Percentiles rank a stretch among this genome's conserved stretches.
phyloP scores from a whole-genome alignment of 1,284 basidiomycete genomes.

The Irpex sp. region DNA sequence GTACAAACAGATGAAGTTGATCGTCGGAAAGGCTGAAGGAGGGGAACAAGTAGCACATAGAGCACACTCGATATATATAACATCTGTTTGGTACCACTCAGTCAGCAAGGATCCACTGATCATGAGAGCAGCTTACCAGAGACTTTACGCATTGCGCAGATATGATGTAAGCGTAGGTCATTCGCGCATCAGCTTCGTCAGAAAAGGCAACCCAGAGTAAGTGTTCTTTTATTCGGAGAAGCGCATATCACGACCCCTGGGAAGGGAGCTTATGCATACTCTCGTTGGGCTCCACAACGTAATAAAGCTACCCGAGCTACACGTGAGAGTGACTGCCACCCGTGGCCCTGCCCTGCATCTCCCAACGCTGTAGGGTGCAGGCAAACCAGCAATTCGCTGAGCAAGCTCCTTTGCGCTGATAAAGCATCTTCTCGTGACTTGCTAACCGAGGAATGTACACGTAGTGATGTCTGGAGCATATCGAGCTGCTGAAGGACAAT shows the following conservation, averaged over 20 bases:
- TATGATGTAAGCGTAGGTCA: background rate
- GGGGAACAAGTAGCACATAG: background rate
- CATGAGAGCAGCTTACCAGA: background rate
- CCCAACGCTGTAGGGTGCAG: no score
- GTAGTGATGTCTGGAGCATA: background rate
- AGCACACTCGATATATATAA: background rate
- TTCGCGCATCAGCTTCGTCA: background rate
- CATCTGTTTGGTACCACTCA: background rate
- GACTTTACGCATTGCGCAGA: background rate
- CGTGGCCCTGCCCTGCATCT: no score
- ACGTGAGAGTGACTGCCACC: no score
- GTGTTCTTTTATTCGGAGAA: background rate
- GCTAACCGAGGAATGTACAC: background rate
- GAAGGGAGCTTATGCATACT: background rate
- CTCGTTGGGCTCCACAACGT: background rate
- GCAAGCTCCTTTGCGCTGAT: no score
- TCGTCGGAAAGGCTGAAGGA: background rate
- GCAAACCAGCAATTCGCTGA: no score
- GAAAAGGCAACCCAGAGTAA: background rate
- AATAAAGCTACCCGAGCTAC: no score
- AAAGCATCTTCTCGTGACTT: slow-evolving; percentile 3
- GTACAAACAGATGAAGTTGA: background rate
- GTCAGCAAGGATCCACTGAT: background rate
- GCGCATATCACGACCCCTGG: background rate
- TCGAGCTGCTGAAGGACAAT: background rate